Percentiles rank a stretch among this genome's conserved stretches.
Conservation (phyloP, 371 early-diverging fungal genomes). For the Syncephalastrum contaminatum region DNA sequence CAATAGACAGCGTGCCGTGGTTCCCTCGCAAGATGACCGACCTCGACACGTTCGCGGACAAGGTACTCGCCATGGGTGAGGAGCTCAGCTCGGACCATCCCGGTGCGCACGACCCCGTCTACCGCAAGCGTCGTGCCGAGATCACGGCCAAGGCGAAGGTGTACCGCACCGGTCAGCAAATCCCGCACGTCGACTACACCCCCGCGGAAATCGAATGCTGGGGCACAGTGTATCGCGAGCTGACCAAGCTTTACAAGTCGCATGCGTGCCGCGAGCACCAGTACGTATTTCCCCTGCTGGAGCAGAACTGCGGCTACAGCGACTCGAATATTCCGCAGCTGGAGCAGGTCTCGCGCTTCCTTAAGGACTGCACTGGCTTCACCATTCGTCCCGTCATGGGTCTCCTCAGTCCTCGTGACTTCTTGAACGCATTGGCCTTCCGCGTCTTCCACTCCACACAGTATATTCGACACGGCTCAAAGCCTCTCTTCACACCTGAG, state of each 20-base stretch:
- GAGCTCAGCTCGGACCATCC: conserved; percentile 91
- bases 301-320: conserved; percentile 91
- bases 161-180: conserved; percentile 78
- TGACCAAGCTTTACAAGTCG: conserved; percentile 77
- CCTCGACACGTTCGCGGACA: conserved; percentile 91
- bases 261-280: conserved; percentile 94
- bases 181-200: conserved; percentile 90
- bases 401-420: conserved; percentile 89
- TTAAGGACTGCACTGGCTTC: conserved; percentile 96
- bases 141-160: conserved; percentile 87
- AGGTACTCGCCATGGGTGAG: conserved; percentile 91
- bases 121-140: conserved; percentile 83
- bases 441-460: conserved; percentile 97
- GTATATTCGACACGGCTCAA: conserved; percentile 92
- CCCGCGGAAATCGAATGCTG: conserved; percentile 83
- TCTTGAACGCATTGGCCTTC: conserved; percentile 96
- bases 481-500: conserved; percentile 94
- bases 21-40: conserved; percentile 94
- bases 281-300: conserved; percentile 87
- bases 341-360: conserved; percentile 86
- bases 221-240: conserved; percentile 77
- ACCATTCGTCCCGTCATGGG: conserved; percentile 96
- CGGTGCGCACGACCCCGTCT: conserved; percentile 86
- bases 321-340: conserved; percentile 89
- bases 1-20: conserved; percentile 72